Conservation (phyloP, 225 moss, liverwort and hornwort species). For the Physcomitrium patens region DNA sequence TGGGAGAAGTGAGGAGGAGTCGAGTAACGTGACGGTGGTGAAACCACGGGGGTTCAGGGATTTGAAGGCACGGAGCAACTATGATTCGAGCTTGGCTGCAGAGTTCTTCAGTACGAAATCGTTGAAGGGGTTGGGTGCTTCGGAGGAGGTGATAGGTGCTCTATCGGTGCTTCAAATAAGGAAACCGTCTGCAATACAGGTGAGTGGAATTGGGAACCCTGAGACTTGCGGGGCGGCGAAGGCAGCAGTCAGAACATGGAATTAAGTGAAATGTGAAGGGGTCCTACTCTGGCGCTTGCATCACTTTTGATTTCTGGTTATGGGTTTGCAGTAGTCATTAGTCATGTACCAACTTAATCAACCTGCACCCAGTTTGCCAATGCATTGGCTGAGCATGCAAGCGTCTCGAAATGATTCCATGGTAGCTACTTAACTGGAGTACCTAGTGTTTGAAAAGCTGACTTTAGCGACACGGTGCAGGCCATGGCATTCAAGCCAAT, state of each 20-base stretch:
- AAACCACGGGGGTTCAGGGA: slow-evolving; percentile 66
- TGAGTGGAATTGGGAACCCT: slow-evolving; percentile 26
- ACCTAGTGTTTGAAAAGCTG: not conserved
- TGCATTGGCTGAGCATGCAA: not conserved
- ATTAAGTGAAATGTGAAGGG: not conserved
- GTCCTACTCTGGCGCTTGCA: not conserved
- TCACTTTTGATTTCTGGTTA: not conserved
- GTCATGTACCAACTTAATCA: not conserved
- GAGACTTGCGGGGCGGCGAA: not conserved
- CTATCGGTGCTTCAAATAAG: slow-evolving; percentile 70
- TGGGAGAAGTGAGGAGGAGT: slow-evolving; percentile 23
- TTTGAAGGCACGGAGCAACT: slow-evolving; percentile 78
- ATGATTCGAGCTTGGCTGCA: slow-evolving; percentile 76
- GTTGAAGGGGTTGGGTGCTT: slow-evolving; percentile 74
- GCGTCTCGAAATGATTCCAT: not conserved
- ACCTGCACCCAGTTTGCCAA: slow-evolving; percentile 4
- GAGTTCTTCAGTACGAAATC: slow-evolving; percentile 84
- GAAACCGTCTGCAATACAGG: slow-evolving; percentile 96
- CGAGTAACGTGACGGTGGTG: slow-evolving; percentile 43
- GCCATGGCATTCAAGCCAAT: slow-evolving; percentile 89
- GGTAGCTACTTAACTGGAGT: not conserved
- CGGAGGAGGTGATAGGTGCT: slow-evolving; percentile 70
- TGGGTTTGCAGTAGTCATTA: slow-evolving; percentile 3
- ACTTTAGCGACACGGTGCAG: slow-evolving; percentile 42
- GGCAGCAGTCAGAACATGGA: not conserved